Evolutionary conservation across 2,329 filamentous ascomycete genomes (phyloP).

Genomic region (Fusarium buharicum): DNA sequence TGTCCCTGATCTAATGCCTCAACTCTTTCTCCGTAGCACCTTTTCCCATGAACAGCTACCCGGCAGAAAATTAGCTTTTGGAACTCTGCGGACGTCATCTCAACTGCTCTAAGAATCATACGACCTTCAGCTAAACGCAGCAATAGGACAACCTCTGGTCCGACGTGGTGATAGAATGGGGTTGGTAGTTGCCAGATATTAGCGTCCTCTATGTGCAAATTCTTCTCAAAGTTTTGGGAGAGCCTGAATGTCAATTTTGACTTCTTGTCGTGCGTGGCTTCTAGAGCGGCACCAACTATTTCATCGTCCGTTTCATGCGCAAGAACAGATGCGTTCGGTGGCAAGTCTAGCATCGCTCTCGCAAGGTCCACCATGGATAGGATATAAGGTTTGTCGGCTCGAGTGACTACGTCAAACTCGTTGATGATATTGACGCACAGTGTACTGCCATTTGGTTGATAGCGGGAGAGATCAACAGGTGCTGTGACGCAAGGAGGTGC

Average conservation of each 20-base stretch:
- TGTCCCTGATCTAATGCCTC: conserved; percentile 23
- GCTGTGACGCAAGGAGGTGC: conserved; percentile 34
- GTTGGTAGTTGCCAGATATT: conserved; percentile 26
- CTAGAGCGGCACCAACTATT: not conserved
- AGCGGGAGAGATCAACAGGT: conserved; percentile 14
- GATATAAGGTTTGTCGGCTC: conserved; percentile 38
- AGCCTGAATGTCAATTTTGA: not conserved
- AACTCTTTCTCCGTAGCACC: conserved; percentile 30
- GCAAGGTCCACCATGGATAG: conserved; percentile 36
- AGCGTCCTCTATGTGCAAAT: not conserved
- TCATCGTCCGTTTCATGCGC: not conserved
- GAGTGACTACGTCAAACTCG: conserved; percentile 41
- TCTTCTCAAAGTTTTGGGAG: not conserved
- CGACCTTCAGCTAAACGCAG: conserved; percentile 24
- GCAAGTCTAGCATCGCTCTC: conserved; percentile 11
- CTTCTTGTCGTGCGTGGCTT: not conserved
- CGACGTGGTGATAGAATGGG: conserved; percentile 38
- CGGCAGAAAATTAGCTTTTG: conserved; percentile 36
- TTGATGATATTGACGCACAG: conserved; percentile 41
- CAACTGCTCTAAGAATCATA: conserved; percentile 27
- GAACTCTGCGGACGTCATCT: conserved; percentile 27
- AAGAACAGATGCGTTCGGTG: not conserved
- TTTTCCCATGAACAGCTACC: conserved; percentile 29
- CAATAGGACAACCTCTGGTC: conserved; percentile 24
- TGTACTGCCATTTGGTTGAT: conserved; percentile 3